phyloP scores from a whole-genome alignment of 2,329 filamentous ascomycete species.

The Ceratocystis ficicola region DNA sequence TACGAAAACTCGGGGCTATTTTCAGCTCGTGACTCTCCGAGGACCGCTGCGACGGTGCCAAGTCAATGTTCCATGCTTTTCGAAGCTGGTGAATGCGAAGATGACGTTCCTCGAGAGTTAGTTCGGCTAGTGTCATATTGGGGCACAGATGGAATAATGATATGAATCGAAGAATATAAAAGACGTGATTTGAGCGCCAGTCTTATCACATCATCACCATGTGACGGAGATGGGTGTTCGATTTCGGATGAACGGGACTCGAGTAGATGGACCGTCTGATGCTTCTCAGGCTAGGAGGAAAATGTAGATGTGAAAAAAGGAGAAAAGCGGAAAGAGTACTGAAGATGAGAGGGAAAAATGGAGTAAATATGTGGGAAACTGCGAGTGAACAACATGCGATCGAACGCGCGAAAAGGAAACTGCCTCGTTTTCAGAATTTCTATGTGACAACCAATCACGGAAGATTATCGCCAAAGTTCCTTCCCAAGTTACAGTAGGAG shows the following conservation, averaged over 20 bases:
- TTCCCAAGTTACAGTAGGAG: background rate
- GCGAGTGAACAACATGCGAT: background rate
- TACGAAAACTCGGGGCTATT: conserved; percentile 34
- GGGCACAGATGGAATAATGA: background rate
- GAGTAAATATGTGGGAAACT: background rate
- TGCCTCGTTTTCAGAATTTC: background rate
- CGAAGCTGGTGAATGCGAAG: conserved; percentile 40
- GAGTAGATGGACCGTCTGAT: background rate
- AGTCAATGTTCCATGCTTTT: conserved; percentile 38
- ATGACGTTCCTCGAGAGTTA: conserved; percentile 29
- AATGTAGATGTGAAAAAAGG: conserved; percentile 6
- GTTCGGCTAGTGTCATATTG: background rate
- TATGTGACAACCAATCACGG: background rate
- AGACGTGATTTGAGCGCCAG: background rate
- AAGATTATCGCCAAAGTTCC: background rate
- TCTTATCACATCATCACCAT: conserved; percentile 6
- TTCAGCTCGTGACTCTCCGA: conserved; percentile 28
- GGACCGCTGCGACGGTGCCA: background rate
- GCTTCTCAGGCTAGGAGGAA: background rate
- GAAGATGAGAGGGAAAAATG: background rate
- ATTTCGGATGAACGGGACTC: background rate
- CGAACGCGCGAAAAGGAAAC: background rate
- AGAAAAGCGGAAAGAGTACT: background rate
- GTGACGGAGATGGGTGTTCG: background rate
- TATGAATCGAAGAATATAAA: background rate